Evolutionary conservation across 495 filamentous ascomycete species (phyloP).

Genomic region (Astrocystis sublimbata): DNA sequence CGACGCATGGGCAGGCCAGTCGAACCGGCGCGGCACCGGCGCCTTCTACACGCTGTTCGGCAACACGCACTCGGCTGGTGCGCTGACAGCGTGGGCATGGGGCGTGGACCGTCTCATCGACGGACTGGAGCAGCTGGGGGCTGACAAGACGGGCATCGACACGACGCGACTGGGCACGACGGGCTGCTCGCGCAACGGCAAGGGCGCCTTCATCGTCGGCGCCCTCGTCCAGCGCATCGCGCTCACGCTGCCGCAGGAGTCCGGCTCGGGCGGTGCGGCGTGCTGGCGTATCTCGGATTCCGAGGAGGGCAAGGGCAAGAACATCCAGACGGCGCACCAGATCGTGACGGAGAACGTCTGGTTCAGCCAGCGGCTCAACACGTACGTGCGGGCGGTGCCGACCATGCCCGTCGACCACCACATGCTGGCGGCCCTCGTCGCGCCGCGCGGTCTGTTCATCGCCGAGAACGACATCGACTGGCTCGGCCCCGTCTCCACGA

Average conservation of each 20-base stretch:
- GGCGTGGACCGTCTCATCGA: conserved; percentile 55
- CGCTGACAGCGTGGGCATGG: conserved; percentile 55
- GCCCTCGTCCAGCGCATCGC: conserved; percentile 53
- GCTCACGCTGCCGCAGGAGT: conserved; percentile 55
- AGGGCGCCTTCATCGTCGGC: conserved; percentile 55
- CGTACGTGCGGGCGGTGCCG: conserved; percentile 39
- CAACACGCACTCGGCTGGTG: conserved; percentile 47
- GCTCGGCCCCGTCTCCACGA: conserved; percentile 51
- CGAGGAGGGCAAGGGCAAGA: conserved; percentile 45
- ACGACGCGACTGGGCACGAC: conserved; percentile 49
- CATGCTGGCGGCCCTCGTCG: conserved; percentile 48
- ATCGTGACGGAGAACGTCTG: conserved; percentile 55
- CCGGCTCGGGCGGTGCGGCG: conserved; percentile 49
- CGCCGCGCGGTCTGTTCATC: conserved; percentile 47
- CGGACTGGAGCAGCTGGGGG: conserved; percentile 48
- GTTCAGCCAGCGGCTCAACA: conserved; percentile 49
- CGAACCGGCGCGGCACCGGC: conserved; percentile 43
- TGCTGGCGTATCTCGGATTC: conserved; percentile 53
- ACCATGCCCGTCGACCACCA: conserved; percentile 54
- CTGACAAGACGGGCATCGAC: conserved; percentile 46
- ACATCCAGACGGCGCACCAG: conserved; percentile 52
- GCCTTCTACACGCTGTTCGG: conserved; percentile 54
- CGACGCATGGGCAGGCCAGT: conserved; percentile 45
- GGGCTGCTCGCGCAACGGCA: conserved; percentile 56
- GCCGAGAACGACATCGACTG: conserved; percentile 60